Conservation (phyloP, 352 stramenopile genomes). For the Phytophthora idaei region DNA sequence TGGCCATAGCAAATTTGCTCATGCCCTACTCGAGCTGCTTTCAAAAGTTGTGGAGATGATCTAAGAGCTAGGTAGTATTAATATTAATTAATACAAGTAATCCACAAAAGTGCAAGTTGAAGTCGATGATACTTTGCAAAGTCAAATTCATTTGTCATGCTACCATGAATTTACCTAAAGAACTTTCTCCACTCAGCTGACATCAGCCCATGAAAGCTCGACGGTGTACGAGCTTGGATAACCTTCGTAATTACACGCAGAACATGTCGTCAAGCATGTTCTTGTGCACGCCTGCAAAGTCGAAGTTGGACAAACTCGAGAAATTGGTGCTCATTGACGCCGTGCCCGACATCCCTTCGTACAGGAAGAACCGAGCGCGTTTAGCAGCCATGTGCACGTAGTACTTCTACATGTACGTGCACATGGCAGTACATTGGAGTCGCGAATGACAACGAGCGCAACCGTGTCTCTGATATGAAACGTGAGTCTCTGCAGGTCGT, state of each 20-base stretch:
- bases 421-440: constrained; percentile 50
- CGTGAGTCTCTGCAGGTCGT: constrained; percentile 68
- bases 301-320: constrained; percentile 18
- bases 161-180: not conserved
- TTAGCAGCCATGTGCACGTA: constrained; percentile 85
- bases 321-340: constrained; percentile 23
- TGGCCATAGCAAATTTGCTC: too few species aligned
- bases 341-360: constrained; percentile 50
- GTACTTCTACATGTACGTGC: constrained; percentile 16
- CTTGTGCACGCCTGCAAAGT: constrained; percentile 23
- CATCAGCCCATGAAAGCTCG: not conserved
- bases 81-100: not conserved
- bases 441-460: constrained; percentile 81
- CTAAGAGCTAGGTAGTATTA: too few species aligned
- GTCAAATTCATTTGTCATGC: not conserved
- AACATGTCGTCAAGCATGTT: constrained; percentile 30
- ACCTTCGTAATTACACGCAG: constrained; percentile 8
- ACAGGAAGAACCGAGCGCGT: constrained; percentile 79
- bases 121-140: not conserved
- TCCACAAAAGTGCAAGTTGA: not conserved
- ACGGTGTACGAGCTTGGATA: not conserved
- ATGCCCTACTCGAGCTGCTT: too few species aligned
- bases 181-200: not conserved
- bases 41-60: too few species aligned
- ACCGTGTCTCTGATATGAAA: constrained; percentile 84